Evolutionary conservation across 75 land plant genomes (phyloP).

Genomic region (Cupressus sempervirens): DNA sequence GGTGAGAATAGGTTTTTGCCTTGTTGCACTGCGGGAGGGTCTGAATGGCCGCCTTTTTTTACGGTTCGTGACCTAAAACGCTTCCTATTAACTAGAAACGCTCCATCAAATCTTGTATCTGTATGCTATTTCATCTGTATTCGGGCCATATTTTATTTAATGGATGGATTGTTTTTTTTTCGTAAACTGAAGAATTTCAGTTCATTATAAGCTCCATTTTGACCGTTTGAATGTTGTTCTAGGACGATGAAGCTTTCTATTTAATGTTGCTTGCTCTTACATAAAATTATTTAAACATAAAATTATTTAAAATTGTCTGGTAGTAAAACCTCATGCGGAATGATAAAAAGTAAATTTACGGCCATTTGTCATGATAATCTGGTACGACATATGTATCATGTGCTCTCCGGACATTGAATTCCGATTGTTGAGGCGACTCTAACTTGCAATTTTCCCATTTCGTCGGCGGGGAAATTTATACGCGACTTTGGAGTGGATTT

Average conservation of each 20-base stretch:
- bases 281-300: too few relatives aligned
- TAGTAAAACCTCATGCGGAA: not conserved
- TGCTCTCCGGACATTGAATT: not conserved
- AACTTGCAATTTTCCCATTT: not conserved
- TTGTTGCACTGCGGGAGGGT: not conserved
- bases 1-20: not conserved
- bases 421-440: not conserved
- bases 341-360: not conserved
- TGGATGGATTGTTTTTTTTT: not conserved
- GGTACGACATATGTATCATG: not conserved
- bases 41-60: not conserved
- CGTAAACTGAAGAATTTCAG: not conserved
- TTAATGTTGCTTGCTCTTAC: not conserved
- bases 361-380: not conserved
- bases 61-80: not conserved
- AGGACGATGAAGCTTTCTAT: not conserved
- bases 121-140: not conserved
- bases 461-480: not conserved
- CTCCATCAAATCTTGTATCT: not conserved
- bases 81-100: not conserved
- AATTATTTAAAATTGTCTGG: too few relatives aligned
- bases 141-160: not conserved
- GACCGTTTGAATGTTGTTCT: not conserved
- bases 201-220: not conserved
- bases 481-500: not conserved